Percentiles rank a stretch among this genome's conserved stretches.
These are phyloP conservation scores for Lichtheimia ornata DNA, from an alignment of 371 early-diverging fungal genomes.

Conservation along the genomic window DNA sequence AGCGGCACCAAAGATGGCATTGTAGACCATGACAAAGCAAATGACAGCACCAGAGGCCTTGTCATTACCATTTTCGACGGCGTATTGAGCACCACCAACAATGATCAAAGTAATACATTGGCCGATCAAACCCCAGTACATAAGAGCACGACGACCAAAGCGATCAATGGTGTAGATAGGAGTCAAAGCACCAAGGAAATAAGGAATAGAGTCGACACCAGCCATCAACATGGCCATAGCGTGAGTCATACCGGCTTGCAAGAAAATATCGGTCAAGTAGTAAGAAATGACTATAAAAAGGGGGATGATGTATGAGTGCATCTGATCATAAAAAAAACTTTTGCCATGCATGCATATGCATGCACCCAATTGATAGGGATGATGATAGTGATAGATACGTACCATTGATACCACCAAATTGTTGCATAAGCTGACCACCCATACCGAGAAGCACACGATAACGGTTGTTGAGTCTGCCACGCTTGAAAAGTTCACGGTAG, in stretches of 20 bases:
- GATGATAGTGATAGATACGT: slow-evolving; percentile 22
- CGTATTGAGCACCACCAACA: slow-evolving; percentile 33
- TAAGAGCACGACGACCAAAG: slow-evolving; percentile 33
- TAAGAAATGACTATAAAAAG: slow-evolving; percentile 33
- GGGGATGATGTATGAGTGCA: not conserved
- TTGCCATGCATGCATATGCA: slow-evolving; percentile 1
- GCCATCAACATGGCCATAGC: slow-evolving; percentile 49
- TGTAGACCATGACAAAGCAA: slow-evolving; percentile 30
- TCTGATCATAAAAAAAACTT: not conserved
- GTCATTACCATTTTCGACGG: slow-evolving; percentile 16
- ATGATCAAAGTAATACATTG: slow-evolving; percentile 31
- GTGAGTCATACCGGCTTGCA: slow-evolving; percentile 43
- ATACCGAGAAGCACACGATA: slow-evolving; percentile 53
- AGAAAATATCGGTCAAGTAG: slow-evolving; percentile 48
- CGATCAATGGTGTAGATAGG: slow-evolving; percentile 44
- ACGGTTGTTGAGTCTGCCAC: slow-evolving; percentile 52
- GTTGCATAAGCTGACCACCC: slow-evolving; percentile 54
- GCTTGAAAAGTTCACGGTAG: slow-evolving; percentile 45
- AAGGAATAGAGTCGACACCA: slow-evolving; percentile 47
- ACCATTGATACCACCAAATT: slow-evolving; percentile 48
- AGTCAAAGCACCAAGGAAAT: slow-evolving; percentile 48
- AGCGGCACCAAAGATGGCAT: slow-evolving; percentile 54
- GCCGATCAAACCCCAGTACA: slow-evolving; percentile 33
- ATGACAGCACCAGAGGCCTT: slow-evolving; percentile 21
- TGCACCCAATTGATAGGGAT: slow-evolving; percentile 11